Base-by-base conservation (phyloP, 2,329 filamentous ascomycete genomes). In the Nigrospora oryzae region DNA sequence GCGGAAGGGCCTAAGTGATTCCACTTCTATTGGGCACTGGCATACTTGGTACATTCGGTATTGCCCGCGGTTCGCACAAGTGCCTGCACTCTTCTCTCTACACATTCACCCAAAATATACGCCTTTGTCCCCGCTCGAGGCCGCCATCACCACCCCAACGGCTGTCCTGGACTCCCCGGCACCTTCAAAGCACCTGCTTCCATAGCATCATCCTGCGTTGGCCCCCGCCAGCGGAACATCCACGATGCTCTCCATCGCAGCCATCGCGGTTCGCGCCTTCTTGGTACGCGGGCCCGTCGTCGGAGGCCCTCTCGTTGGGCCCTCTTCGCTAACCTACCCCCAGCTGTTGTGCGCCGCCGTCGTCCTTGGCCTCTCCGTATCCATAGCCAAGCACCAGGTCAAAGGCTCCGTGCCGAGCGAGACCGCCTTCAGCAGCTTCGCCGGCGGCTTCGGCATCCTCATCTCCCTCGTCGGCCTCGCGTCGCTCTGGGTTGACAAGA, bases 401-500 rank as follows among this genome's bases (percentile, higher is more conserved):
- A 8, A 55, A 14, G 58, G 55, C 35, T 48, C 43, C 11, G 51
- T 55, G 1, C 60, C 61, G 0, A 42, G 56, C 14, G 57, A 61
- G 41, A 63, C 60, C 2, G 57, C 59, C 5, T 64, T 62, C 46
- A 55, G 54, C 38, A 56, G 54, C 48, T 63, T 63, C 45, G 51
- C 53, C 2, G 61, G 61, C 19, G 61, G 57, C 1, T 62, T 63
- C 32, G 61, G 62, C 17, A 49, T 64, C 38, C 47, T 63, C 14
- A 54, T 56, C 38, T 55, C 59, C 1, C 46, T 47, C 28, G 40
- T 64, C 19, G 60, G 56, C 5, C 43, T 61, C 30, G 49, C 52
- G 6, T 47, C 53, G 13, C 32, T 62, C 11, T 57, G 59, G 43
- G 23, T 62, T 47, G 54, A 62, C 23, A 56, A 53, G 42, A 54